Conservation (phyloP, 768 basidiomycete species). For the button mushroom (Agaricus bisporus) region DNA sequence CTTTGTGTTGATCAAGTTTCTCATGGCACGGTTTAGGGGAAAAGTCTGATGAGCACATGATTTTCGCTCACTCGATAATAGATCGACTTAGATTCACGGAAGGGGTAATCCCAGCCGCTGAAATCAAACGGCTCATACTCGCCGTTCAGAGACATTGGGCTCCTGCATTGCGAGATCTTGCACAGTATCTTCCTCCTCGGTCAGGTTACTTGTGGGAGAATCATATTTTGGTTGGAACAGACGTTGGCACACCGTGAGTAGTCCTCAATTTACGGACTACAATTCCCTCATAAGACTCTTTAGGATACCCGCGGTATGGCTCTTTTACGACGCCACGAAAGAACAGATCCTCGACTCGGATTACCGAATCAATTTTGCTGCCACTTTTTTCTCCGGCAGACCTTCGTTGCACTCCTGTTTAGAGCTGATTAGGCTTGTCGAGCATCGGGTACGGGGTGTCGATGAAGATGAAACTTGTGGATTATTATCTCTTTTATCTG, state of each 20-base stretch:
- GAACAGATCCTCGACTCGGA: conserved; percentile 2
- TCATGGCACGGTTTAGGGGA: neutral
- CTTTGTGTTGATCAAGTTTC: neutral
- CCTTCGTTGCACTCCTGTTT: conserved; percentile 10
- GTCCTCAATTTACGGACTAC: neutral
- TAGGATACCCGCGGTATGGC: conserved; percentile 5
- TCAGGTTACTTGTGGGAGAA: conserved; percentile 3
- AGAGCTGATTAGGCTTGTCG: conserved; percentile 14
- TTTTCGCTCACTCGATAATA: neutral
- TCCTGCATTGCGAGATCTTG: neutral
- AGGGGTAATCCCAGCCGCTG: neutral
- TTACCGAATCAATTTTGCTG: conserved; percentile 1
- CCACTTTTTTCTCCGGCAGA: neutral
- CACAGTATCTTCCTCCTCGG: conserved; percentile 4
- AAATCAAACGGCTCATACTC: neutral
- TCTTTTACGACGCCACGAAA: conserved; percentile 2
- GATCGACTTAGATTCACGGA: neutral
- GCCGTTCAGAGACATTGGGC: neutral
- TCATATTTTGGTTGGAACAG: neutral
- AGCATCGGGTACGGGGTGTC: neutral
- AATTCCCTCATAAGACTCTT: neutral
- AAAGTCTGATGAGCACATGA: neutral
- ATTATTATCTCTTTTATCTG: conserved; percentile 33
- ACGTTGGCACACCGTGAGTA: neutral
- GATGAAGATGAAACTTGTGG: conserved; percentile 18